phyloP scores from a whole-genome alignment of 2,329 filamentous ascomycete genomes.

The Apiospora hydei region DNA sequence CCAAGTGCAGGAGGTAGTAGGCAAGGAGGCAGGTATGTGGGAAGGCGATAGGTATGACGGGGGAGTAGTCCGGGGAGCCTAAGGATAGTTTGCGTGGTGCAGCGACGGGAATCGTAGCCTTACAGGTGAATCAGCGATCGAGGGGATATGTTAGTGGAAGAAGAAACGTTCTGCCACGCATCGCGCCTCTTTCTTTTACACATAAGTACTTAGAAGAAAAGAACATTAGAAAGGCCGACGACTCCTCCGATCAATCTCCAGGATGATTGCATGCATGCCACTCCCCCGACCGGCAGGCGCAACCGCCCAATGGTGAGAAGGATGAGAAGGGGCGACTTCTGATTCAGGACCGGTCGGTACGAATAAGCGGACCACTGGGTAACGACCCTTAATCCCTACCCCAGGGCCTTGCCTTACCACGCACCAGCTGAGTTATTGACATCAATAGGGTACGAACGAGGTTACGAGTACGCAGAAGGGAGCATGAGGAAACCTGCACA shows the following conservation, averaged over 20 bases:
- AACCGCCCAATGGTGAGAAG: background rate
- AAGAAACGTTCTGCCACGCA: constrained; percentile 8
- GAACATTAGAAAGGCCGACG: background rate
- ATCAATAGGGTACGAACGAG: too few species aligned
- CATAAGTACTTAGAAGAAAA: background rate
- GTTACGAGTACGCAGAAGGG: background rate
- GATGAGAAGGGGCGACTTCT: constrained; percentile 12
- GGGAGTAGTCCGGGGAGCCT: background rate
- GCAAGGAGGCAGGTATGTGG: background rate
- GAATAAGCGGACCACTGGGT: constrained; percentile 7
- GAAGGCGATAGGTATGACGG: background rate
- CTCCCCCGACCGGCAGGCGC: background rate
- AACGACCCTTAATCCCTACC: background rate
- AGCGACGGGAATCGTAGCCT: constrained; percentile 5
- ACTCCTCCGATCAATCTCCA: background rate
- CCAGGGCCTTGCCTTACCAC: too few species aligned
- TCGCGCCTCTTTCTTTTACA: background rate
- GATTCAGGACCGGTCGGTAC: background rate
- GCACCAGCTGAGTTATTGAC: background rate
- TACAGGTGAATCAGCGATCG: constrained; percentile 10
- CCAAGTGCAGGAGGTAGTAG: background rate
- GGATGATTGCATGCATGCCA: background rate
- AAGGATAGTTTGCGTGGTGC: background rate
- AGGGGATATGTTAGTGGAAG: background rate
- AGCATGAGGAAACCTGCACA: background rate